Conservation (phyloP, 2,329 filamentous ascomycete genomes). For the Microsporum ferrugineum region DNA sequence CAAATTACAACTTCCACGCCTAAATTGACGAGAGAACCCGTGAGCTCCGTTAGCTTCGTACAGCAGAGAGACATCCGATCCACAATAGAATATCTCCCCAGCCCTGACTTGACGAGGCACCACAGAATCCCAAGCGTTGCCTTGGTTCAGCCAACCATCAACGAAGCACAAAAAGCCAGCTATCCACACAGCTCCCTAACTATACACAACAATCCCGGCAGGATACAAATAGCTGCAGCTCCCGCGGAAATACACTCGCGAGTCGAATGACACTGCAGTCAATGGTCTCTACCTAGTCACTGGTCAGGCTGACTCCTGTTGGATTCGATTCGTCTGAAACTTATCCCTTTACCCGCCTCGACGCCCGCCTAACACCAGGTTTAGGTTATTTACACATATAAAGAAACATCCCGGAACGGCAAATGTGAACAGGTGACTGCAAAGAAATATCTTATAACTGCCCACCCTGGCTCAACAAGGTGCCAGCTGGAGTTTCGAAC, state of each 20-base stretch:
- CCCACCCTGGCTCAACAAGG: slow-evolving; percentile 12
- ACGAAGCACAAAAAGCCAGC: background rate
- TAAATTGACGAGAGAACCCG: background rate
- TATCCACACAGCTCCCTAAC: background rate
- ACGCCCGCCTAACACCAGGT: background rate
- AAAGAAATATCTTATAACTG: background rate
- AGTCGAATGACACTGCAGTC: background rate
- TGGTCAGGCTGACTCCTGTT: background rate
- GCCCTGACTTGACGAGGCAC: background rate
- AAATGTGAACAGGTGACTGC: background rate
- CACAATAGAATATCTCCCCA: background rate
- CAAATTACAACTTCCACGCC: background rate
- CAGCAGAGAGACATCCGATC: background rate
- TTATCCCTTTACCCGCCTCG: background rate
- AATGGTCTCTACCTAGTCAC: background rate
- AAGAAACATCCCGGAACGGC: background rate
- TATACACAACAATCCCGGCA: background rate
- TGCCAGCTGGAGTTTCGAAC: slow-evolving; percentile 12
- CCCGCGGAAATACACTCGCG: background rate
- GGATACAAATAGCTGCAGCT: background rate
- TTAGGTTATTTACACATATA: background rate
- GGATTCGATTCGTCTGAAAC: background rate
- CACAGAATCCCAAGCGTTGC: background rate
- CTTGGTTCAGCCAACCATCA: background rate
- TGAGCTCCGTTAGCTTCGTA: background rate